Evolutionary conservation across 306 rosid genomes (phyloP), one percentile per base, ranked within the genome.

Genomic region (Ammopiptanthus mongolicus): DNA sequence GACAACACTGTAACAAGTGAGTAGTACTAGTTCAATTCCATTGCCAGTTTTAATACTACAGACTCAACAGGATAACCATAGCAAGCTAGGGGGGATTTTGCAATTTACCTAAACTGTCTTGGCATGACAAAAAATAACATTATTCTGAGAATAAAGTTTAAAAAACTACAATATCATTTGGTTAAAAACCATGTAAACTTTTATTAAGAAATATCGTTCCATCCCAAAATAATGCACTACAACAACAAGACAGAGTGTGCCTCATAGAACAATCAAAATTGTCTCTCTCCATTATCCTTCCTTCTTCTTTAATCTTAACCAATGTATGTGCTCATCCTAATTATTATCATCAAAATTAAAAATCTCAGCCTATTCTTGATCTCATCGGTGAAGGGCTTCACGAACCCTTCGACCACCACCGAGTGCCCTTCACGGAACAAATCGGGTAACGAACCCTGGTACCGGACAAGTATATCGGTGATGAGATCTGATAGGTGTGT

Each of bases 391-490:
- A 95, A 80, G 0, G 97, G 99, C 83, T 87, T 95, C 12, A 95
- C 90, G 37, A 92, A 84, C 13, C 99, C 99, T 73, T 92, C 97
- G 4, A 82, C 97, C 67, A 95, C 97, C 36, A 87, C 97, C 4
- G 99, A 92, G 61, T 95, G 97, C 0, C 99, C 99, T 63, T 95
- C 99, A 52, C 97, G 76, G 41, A 95, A 95, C 83, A 95, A 72
- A 74, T 95, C 99, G 1, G 97, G 99, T 67, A 95, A 56, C 0
- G 96, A 84, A 0, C 99, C 99, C 22, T 88, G 14, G 68, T 82
- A 84, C 7, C 96, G 89, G 60, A 95, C 97, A 25, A 95, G 78
- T 1, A 95, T 95, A 66, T 95, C 99, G 2, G 97, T 90, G 71
- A 92, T 80, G 53, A 95, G 81, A n/a, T n/a, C n/a, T n/a, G n/a